phyloP scores from a whole-genome alignment of 192 early-diverging fungal genomes.

The Coemansia sp. region DNA sequence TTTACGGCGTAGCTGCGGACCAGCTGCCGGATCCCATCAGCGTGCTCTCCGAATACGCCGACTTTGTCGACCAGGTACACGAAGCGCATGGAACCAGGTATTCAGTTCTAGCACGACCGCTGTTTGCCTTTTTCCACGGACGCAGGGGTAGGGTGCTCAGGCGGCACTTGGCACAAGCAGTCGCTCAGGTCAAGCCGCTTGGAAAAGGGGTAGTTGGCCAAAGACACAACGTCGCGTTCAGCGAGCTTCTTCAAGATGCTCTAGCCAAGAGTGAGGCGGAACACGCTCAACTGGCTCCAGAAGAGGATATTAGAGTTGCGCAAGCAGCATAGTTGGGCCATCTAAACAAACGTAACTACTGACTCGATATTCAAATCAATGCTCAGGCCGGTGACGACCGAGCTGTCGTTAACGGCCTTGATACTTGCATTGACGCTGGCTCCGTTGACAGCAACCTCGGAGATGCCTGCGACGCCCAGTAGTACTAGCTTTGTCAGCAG shows the following conservation, averaged over 20 bases:
- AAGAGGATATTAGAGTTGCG: background rate
- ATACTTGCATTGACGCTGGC: background rate
- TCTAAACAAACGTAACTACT: slow-evolving; percentile 3
- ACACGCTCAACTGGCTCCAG: background rate
- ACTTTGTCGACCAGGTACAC: slow-evolving; percentile 34
- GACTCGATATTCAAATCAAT: slow-evolving; percentile 15
- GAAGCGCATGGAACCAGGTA: slow-evolving; percentile 19
- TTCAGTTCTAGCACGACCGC: slow-evolving; percentile 36
- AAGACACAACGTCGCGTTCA: slow-evolving; percentile 5
- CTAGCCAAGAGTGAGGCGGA: slow-evolving; percentile 12
- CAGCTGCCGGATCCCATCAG: slow-evolving; percentile 1
- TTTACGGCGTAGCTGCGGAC: slow-evolving; percentile 15
- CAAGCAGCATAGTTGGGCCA: background rate
- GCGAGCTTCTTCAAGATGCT: slow-evolving; percentile 22
- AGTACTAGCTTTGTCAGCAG: slow-evolving; percentile 17
- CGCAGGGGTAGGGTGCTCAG: slow-evolving; percentile 31
- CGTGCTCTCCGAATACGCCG: slow-evolving; percentile 26
- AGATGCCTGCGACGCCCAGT: slow-evolving; percentile 17
- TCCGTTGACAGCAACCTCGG: slow-evolving; percentile 13
- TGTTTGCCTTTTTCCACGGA: slow-evolving; percentile 36
- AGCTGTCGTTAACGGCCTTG: slow-evolving; percentile 3
- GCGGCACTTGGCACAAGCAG: slow-evolving; percentile 7
- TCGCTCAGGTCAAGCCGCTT: slow-evolving; percentile 2
- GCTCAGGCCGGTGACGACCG: slow-evolving; percentile 8
- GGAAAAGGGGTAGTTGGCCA: slow-evolving; percentile 2